phyloP scores from a whole-genome alignment of 306 rosid genomes.

The Phaseolus lunatus region DNA sequence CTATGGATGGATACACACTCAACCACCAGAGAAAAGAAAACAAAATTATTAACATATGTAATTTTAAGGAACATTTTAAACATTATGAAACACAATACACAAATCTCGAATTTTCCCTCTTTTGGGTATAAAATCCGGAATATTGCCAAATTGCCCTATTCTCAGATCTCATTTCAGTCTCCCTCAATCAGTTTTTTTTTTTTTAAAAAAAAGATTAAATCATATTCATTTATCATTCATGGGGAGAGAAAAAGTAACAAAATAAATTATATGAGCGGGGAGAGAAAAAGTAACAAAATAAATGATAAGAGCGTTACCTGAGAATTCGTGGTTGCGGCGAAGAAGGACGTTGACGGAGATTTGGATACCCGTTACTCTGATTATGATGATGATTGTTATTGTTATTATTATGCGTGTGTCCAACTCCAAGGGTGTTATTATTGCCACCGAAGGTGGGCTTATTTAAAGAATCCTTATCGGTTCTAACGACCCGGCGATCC shows the following conservation, averaged over 20 bases:
- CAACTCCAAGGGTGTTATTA: slow-evolving; percentile 21
- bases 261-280: not conserved
- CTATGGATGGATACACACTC: slow-evolving; percentile 25
- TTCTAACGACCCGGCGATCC: slow-evolving; percentile 78
- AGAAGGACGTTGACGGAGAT: slow-evolving; percentile 83
- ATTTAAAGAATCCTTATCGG: slow-evolving; percentile 63
- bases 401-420: not conserved
- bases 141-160: not conserved
- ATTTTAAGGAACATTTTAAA: not conserved
- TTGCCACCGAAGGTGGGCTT: slow-evolving; percentile 42
- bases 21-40: not conserved
- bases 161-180: slow-evolving; percentile 32
- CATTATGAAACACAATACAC: not conserved
- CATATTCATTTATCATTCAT: not conserved
- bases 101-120: not conserved
- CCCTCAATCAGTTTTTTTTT: not conserved
- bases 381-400: not conserved
- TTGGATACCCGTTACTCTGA: slow-evolving; percentile 65
- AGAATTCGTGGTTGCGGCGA: slow-evolving; percentile 84
- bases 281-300: not conserved
- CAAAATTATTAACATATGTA: too few relatives aligned
- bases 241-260: not conserved
- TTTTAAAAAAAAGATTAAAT: not conserved
- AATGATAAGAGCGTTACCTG: slow-evolving; percentile 49
- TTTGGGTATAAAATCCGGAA: not conserved